These are phyloP conservation scores for Cutaneotrichosporon cyanovorans DNA, from an alignment of 1,284 basidiomycete genomes.

Conservation along the genomic window DNA sequence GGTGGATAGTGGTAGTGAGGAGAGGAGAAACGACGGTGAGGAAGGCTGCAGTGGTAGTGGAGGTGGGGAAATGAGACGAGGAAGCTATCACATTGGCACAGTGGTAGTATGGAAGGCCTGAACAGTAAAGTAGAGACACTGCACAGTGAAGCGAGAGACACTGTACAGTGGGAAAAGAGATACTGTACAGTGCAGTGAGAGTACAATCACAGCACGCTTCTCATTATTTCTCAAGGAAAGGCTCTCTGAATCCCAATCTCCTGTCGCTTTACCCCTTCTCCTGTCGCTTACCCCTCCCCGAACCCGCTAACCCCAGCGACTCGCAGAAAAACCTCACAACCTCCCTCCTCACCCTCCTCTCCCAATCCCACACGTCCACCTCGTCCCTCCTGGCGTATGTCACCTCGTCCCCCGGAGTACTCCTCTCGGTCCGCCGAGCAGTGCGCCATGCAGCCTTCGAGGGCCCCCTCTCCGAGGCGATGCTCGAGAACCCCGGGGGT, in stretches of 20 bases:
- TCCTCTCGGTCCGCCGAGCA: conserved; percentile 36
- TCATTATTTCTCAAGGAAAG: background rate
- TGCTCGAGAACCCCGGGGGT: conserved; percentile 5
- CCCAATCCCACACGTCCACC: conserved; percentile 45
- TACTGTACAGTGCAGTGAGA: too few relatives aligned
- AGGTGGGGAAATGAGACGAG: too few relatives aligned
- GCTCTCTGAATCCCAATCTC: background rate
- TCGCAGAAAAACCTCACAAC: conserved; percentile 43
- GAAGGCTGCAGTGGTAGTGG: too few relatives aligned
- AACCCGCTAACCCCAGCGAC: conserved; percentile 29
- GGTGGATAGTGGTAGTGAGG: too few relatives aligned
- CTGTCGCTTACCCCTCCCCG: conserved; percentile 13
- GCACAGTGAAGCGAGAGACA: too few relatives aligned
- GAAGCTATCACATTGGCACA: too few relatives aligned
- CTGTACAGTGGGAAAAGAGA: too few relatives aligned
- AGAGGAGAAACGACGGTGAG: too few relatives aligned
- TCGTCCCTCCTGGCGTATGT: conserved; percentile 46
- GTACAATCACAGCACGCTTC: too few relatives aligned
- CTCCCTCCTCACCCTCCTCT: conserved; percentile 42
- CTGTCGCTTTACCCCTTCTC: background rate
- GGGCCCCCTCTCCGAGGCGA: conserved; percentile 34
- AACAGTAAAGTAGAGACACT: too few relatives aligned
- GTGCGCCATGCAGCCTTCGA: conserved; percentile 46
- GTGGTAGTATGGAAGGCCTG: too few relatives aligned
- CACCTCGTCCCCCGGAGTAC: conserved; percentile 45